Conservation (phyloP, 75 land plant genomes). For the Picea sitchensis region DNA sequence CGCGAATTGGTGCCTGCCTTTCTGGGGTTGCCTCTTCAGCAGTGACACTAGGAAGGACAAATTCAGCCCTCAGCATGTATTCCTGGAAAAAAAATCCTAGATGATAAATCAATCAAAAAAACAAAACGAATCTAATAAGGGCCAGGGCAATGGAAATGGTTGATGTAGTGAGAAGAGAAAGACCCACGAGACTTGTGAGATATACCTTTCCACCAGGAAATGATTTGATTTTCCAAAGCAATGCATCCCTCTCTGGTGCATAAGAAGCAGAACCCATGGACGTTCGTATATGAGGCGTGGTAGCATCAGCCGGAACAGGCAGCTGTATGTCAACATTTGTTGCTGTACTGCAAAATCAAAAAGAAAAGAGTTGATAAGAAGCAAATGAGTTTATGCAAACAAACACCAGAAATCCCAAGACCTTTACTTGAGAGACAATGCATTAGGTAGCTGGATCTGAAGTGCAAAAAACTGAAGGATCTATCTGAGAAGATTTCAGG, state of each 20-base stretch:
- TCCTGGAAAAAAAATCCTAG: slow-evolving; percentile 42
- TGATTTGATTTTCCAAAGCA: slow-evolving; percentile 92
- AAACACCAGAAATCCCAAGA: neutral
- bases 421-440: slow-evolving; percentile 5
- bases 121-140: neutral
- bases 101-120: slow-evolving; percentile 5
- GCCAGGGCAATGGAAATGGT: neutral
- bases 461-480: neutral
- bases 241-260: slow-evolving; percentile 91
- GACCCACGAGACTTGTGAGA: neutral
- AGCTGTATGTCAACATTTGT: slow-evolving; percentile 95
- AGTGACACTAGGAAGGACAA: slow-evolving; percentile 77
- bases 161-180: neutral
- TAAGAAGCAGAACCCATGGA: slow-evolving; percentile 95
- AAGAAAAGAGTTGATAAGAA: neutral
- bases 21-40: slow-evolving; percentile 83
- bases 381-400: neutral
- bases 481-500: neutral
- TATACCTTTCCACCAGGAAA: slow-evolving; percentile 97
- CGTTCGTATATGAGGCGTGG: slow-evolving; percentile 82
- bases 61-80: slow-evolving; percentile 93
- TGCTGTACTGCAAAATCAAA: slow-evolving; percentile 65
- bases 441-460: neutral
- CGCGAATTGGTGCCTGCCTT: slow-evolving; percentile 89
- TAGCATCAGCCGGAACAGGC: slow-evolving; percentile 88